phyloP scores from a whole-genome alignment of 805 yeast species.

The Hanseniaspora thailandica region DNA sequence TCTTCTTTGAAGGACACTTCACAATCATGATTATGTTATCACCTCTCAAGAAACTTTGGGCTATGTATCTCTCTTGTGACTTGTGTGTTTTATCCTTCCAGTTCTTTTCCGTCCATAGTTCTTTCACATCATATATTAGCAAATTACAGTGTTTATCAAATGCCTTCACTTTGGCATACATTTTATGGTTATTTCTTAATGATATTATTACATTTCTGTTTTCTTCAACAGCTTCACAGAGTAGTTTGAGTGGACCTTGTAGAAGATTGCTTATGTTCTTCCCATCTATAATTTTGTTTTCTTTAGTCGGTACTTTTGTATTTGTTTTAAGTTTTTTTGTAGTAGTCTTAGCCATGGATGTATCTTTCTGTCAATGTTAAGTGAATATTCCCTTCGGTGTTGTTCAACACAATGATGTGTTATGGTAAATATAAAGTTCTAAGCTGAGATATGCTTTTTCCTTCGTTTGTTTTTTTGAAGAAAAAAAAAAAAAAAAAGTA shows the following conservation, averaged over 20 bases:
- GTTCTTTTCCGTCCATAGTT: slow-evolving; percentile 61
- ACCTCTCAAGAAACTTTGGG: slow-evolving; percentile 86
- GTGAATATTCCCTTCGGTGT: no score
- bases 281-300: slow-evolving; percentile 43
- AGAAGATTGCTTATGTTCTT: slow-evolving; percentile 6
- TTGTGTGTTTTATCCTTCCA: slow-evolving; percentile 39
- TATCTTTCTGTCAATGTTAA: no score
- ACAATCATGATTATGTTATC: slow-evolving; percentile 84
- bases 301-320: slow-evolving; percentile 30
- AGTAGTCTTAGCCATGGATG: not conserved
- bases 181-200: slow-evolving; percentile 83
- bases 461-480: not conserved
- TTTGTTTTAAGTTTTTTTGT: not conserved
- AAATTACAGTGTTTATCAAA: slow-evolving; percentile 93
- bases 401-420: no score
- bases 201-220: slow-evolving; percentile 74
- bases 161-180: slow-evolving; percentile 81
- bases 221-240: slow-evolving; percentile 69
- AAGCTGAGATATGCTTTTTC: not conserved
- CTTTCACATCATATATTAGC: slow-evolving; percentile 85
- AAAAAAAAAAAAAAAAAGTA: not conserved
- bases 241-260: slow-evolving; percentile 73
- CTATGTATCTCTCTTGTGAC: slow-evolving; percentile 64
- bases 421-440: no score
- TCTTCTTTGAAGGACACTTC: slow-evolving; percentile 33